A percentile compares a stretch with the other conserved stretches of the same genome.
Evolutionary conservation across 140 eudicot genomes (phyloP).

Genomic region (Erigeron philadelphicus): DNA sequence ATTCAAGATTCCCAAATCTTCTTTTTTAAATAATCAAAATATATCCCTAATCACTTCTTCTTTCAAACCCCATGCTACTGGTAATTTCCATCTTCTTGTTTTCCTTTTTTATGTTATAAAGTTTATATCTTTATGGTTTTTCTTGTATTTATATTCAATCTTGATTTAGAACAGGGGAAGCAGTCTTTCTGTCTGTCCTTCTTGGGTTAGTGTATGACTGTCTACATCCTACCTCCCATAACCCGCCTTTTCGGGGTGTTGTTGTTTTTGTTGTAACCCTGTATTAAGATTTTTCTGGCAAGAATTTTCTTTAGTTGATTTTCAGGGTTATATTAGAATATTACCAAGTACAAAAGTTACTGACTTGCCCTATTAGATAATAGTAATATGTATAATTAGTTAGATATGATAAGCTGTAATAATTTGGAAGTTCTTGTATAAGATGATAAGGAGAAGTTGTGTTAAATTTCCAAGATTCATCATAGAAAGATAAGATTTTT

Average conservation of each 20-base stretch:
- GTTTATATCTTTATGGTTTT: background rate
- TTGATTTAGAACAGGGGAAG: background rate
- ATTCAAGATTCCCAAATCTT: constrained; percentile 20
- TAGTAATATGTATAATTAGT: background rate
- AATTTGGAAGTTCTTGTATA: background rate
- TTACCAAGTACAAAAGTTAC: background rate
- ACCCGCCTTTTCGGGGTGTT: no score
- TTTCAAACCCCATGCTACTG: constrained; percentile 32
- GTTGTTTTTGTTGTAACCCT: no score
- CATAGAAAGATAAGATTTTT: background rate
- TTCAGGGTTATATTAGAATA: background rate
- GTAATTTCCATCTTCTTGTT: constrained; percentile 16
- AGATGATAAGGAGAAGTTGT: background rate
- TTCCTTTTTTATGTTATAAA: background rate
- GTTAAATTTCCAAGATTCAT: background rate
- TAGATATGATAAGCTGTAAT: background rate
- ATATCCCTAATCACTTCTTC: constrained; percentile 7
- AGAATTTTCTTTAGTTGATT: background rate
- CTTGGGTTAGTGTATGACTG: background rate
- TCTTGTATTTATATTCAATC: background rate
- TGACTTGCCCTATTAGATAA: background rate
- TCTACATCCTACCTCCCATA: no score
- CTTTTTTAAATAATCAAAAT: background rate
- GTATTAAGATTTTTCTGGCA: no score
- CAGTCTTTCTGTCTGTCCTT: background rate